phyloP scores from a whole-genome alignment of 805 yeast genomes.

The Ogataea trehalophila region DNA sequence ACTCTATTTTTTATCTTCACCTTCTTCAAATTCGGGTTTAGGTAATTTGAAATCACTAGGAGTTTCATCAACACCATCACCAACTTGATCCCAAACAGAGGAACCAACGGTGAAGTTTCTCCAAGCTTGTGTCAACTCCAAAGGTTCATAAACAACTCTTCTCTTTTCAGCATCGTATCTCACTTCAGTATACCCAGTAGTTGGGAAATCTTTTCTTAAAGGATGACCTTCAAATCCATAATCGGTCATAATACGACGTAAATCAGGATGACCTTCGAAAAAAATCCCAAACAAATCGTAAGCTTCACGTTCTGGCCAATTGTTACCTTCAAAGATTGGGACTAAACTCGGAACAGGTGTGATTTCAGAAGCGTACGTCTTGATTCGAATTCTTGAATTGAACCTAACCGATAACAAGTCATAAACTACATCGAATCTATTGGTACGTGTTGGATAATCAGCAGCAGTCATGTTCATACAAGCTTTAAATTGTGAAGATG shows the following conservation, averaged over 20 bases:
- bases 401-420: conserved; percentile 75
- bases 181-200: conserved; percentile 87
- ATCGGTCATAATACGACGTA: conserved; percentile 86
- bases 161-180: conserved; percentile 88
- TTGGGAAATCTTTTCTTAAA: conserved; percentile 86
- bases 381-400: conserved; percentile 83
- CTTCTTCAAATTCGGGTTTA: conserved; percentile 64
- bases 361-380: conserved; percentile 82
- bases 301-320: conserved; percentile 89
- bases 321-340: conserved; percentile 71
- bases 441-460: conserved; percentile 77
- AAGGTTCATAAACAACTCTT: conserved; percentile 83
- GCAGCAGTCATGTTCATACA: conserved; percentile 82
- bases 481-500: conserved; percentile 74
- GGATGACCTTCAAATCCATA: conserved; percentile 93
- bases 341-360: conserved; percentile 76
- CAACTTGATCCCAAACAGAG: conserved; percentile 89
- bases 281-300: conserved; percentile 84
- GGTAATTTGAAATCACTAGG: conserved; percentile 83
- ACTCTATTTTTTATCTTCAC: conserved; percentile 31
- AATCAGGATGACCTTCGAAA: conserved; percentile 85
- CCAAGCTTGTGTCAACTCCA: conserved; percentile 89
- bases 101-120: conserved; percentile 86
- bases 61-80: conserved; percentile 76
- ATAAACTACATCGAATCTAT: conserved; percentile 85